Evolutionary conservation across 768 basidiomycete genomes (phyloP), one percentile per base, ranked within the genome.

Genomic region (Tylopilus subfusipes): DNA sequence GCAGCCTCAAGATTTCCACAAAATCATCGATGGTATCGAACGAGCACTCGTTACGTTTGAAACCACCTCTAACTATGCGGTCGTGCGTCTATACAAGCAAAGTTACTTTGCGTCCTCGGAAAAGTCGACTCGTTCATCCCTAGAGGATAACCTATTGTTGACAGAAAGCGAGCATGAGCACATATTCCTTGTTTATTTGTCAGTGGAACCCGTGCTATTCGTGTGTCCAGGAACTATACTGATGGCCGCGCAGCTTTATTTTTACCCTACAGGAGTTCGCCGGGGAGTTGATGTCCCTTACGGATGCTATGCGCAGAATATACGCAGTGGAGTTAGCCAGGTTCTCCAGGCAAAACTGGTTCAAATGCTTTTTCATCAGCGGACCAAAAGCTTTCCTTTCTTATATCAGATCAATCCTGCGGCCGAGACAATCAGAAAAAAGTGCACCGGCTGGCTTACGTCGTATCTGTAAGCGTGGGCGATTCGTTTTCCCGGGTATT

Each of bases 261-360:
- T 99, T 98, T 72, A 96, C 93, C 0, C 69, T 98, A 42, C 93
- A 99, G 71, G 97, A 98, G 66, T 98, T 98, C 67, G 82, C 91
- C 9, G 77, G 81, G 54, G 96, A 98, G 69, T 71, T 96, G 48
- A 76, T 88, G 30, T 84, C 83, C 19, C 82, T 98, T 12, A 80
- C 91, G 0, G 90, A 94, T 66, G 86, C 90, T 9, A 90, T 98
- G 78, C 78, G 84, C 48, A 78, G 86, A 52, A 85, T 98, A 43
- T 86, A 89, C 51, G 78, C 74, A 50, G 80, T 83, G 36, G 87
- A 92, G 65, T 77, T 82, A 51, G 75, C 77, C 24, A 72, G 73
- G 42, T 64, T 68, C 0, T 63, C 64, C 16, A 60, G 68, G 40
- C 61, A 66, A 31, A 64, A 67, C 36, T 77, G 75, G 76, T 77